Percentiles rank a stretch among this genome's conserved stretches.
Evolutionary conservation across 139 green algal genomes (phyloP).

Genomic region (Chlamydomonas applanata): DNA sequence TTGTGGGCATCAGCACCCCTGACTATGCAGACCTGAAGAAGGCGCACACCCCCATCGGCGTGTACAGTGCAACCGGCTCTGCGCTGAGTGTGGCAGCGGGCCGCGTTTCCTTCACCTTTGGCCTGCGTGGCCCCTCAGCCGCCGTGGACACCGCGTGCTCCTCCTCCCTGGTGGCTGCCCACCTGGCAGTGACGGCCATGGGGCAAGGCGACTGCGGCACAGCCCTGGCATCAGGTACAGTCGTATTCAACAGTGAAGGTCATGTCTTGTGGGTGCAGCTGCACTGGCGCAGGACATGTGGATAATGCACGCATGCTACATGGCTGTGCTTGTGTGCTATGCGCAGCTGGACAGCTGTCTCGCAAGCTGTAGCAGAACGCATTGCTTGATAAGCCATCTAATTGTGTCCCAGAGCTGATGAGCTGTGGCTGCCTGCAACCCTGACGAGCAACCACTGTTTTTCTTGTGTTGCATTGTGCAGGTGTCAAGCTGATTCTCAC

Average conservation of each 20-base stretch:
- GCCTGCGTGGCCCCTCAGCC: slow-evolving; percentile 63
- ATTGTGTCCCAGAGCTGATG: no score
- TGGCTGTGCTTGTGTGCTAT: no score
- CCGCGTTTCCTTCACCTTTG: slow-evolving; percentile 79
- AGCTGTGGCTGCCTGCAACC: no score
- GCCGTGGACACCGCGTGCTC: slow-evolving; percentile 81
- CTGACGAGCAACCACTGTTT: no score
- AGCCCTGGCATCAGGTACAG: neutral
- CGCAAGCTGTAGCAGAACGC: no score
- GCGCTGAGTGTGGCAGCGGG: slow-evolving; percentile 71
- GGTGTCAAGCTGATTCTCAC: slow-evolving; percentile 59
- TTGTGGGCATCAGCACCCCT: slow-evolving; percentile 52
- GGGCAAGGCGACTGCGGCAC: neutral
- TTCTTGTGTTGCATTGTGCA: no score
- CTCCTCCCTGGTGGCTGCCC: slow-evolving; percentile 64
- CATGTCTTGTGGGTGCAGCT: no score
- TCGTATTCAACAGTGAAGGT: no score
- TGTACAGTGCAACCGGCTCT: slow-evolving; percentile 60
- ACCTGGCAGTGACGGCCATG: slow-evolving; percentile 36
- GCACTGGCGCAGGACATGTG: no score
- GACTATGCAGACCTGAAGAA: slow-evolving; percentile 60
- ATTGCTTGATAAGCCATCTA: no score
- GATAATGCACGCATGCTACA: no score
- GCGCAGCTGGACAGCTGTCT: no score
- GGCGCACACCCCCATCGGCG: slow-evolving; percentile 40